These are phyloP conservation scores for Suaeda aralocaspica DNA, from an alignment of 148 eudicot genomes.

Conservation along the genomic window DNA sequence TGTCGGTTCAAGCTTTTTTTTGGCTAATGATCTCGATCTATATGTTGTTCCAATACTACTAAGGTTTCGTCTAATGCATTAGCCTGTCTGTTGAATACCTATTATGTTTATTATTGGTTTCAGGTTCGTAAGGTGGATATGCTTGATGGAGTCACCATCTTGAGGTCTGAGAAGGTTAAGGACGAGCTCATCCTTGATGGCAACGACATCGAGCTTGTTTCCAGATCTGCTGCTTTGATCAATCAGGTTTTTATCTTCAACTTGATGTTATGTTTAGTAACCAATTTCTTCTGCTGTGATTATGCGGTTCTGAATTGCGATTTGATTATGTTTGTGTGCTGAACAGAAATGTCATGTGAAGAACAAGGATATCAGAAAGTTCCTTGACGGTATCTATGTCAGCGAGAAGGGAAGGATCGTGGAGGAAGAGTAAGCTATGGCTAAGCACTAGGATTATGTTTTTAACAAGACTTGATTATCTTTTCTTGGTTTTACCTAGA, in stretches of 20 bases:
- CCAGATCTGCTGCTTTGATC: slow-evolving; percentile 57
- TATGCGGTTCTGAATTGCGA: background rate
- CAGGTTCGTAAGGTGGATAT: slow-evolving; percentile 66
- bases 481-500: slow-evolving; percentile 10
- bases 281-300: background rate
- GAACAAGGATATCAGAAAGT: slow-evolving; percentile 57
- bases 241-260: slow-evolving; percentile 42
- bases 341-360: slow-evolving; percentile 57
- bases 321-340: background rate
- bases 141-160: slow-evolving; percentile 55
- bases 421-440: slow-evolving; percentile 33
- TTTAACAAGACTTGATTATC: background rate
- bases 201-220: slow-evolving; percentile 58
- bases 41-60: no score
- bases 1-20: no score
- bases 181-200: slow-evolving; percentile 62
- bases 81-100: no score
- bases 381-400: slow-evolving; percentile 53
- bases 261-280: no score
- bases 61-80: no score
- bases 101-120: background rate
- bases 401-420: slow-evolving; percentile 47
- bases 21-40: no score
- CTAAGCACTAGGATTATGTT: slow-evolving; percentile 11
- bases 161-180: slow-evolving; percentile 62